These are phyloP conservation scores for Vitis vinifera DNA, from an alignment of 164 flowering plant genomes.

Conservation along the genomic window DNA sequence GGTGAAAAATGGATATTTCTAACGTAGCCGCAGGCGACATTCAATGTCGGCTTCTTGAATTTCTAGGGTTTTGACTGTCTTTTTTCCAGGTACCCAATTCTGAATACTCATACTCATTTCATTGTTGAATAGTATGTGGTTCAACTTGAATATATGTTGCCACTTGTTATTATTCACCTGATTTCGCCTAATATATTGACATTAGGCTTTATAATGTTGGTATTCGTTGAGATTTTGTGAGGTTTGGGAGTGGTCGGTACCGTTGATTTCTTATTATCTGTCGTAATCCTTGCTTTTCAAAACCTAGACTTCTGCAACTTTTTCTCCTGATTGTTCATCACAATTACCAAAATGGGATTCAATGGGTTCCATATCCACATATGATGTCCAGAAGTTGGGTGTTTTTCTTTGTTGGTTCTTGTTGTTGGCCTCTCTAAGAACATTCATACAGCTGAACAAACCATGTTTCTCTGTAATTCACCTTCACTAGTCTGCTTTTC, in stretches of 20 bases:
- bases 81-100: conserved; percentile 20
- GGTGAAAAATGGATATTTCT: conserved; percentile 6
- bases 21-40: background rate
- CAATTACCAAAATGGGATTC: background rate
- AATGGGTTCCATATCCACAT: background rate
- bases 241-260: background rate
- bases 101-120: background rate
- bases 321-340: background rate
- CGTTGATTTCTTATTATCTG: background rate
- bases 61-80: conserved; percentile 20
- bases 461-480: background rate
- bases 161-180: conserved; percentile 3
- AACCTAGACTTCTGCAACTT: background rate
- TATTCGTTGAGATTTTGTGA: background rate
- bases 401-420: background rate
- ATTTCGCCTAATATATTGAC: conserved; percentile 16
- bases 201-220: conserved; percentile 1
- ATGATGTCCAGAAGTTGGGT: background rate
- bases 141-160: conserved; percentile 1
- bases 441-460: conserved; percentile 22
- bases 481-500: conserved; percentile 18
- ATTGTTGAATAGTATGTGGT: background rate
- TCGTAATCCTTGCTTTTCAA: conserved; percentile 5
- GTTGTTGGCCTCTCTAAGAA: conserved; percentile 3
- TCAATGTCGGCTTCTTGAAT: conserved; percentile 14